phyloP scores from a whole-genome alignment of 805 yeast species.

The Candida ficus region DNA sequence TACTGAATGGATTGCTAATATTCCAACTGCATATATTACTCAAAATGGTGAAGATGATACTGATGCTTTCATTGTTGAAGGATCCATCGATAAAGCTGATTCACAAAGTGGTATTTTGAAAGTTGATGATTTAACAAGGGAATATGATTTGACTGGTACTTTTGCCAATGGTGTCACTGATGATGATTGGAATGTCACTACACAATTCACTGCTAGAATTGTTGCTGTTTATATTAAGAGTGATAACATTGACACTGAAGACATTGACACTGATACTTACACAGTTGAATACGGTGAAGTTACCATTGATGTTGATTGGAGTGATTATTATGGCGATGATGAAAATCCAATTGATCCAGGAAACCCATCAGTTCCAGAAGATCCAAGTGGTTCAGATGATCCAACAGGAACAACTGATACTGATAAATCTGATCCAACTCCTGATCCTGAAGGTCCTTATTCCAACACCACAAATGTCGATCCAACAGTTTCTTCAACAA shows the following conservation, averaged over 20 bases:
- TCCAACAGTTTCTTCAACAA: too few relatives aligned
- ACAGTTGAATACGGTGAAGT: not conserved
- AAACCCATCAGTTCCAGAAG: not conserved
- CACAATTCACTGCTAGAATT: not conserved
- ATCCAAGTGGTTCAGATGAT: too few relatives aligned
- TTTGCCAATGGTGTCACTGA: not conserved
- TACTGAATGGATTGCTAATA: not conserved
- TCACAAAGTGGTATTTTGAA: not conserved
- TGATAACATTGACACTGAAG: too few relatives aligned
- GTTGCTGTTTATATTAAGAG: not conserved
- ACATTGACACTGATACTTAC: not conserved
- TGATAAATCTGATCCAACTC: too few relatives aligned
- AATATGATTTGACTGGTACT: not conserved
- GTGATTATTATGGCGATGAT: not conserved
- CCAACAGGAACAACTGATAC: too few relatives aligned
- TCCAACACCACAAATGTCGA: too few relatives aligned
- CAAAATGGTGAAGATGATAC: not conserved
- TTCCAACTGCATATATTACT: not conserved
- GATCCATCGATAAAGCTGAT: not conserved
- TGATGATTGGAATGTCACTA: not conserved
- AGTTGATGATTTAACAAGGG: not conserved
- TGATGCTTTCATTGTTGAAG: not conserved
- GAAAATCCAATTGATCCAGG: not conserved
- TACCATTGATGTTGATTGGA: not conserved
- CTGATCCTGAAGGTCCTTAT: too few relatives aligned